Evolutionary conservation across 805 yeast genomes (phyloP), one percentile per base, ranked within the genome.

Genomic region (Candida anglica): DNA sequence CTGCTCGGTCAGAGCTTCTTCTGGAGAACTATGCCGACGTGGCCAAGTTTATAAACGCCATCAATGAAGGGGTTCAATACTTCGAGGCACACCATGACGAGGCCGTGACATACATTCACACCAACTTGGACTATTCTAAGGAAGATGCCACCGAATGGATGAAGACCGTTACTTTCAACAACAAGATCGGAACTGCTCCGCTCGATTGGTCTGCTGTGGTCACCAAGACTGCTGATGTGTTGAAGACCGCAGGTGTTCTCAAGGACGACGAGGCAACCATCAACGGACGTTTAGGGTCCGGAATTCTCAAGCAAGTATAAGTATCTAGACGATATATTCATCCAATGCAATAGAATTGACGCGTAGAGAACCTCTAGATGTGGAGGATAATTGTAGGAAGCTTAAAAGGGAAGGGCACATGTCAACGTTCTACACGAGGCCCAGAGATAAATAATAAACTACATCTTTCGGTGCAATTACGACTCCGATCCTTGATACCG

Each of bases 141-240:
- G 84, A 72, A 30, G 96, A 88, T 56, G 94, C 95, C 6, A 58
- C 66, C 16, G 82, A 75, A 40, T 88, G 97, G 97, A 65, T 82
- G 40, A 71, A 80, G 44, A 84, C 94, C 0, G 96, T 88, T 6
- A 48, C 66, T 42, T 88, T 87, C 58, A 58, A 69, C 24, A 63
- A 70, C 28, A 36, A 53, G 9, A 51, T 73, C 13, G 76, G 70
- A 0, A 32, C 34, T 19, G 42, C 30, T 9, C 55, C 61, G 1
- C 52, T 72, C 13, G 73, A 84, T 35, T 75, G 76, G 59, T 60
- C 65, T 4, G 56, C 58, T 25, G 71, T 83, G 6, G 68, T 75
- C 6, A 53, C 45, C 9, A 75, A 77, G 41, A 85, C 95, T 1
- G 64, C 75, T 4, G 52, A 58, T 5, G 71, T 79, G 6, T 68